Conservation (phyloP, 164 flowering plant species). For the Berberis thunbergii region DNA sequence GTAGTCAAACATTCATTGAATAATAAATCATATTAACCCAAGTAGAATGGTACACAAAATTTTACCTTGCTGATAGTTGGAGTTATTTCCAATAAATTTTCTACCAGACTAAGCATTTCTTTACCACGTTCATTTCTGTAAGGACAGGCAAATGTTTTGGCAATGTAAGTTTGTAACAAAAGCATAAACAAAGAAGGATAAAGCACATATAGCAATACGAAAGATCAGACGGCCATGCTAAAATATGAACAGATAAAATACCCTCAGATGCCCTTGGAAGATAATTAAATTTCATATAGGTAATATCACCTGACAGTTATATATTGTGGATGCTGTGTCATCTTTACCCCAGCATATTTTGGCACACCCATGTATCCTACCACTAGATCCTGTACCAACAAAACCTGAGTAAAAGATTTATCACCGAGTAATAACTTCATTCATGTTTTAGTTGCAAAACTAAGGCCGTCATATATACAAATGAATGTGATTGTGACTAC, state of each 20-base stretch:
- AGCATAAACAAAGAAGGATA: not conserved
- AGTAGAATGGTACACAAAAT: not conserved
- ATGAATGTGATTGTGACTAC: not conserved
- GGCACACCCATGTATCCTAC: slow-evolving; percentile 99
- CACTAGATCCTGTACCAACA: slow-evolving; percentile 69
- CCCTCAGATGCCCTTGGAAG: not conserved
- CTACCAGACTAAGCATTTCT: slow-evolving; percentile 79
- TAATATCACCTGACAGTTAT: slow-evolving; percentile 75
- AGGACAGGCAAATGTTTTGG: not conserved
- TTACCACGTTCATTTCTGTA: slow-evolving; percentile 90
- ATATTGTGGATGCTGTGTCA: slow-evolving; percentile 97
- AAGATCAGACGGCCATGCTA: not conserved
- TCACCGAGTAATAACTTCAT: not conserved
- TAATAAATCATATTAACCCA: not conserved
- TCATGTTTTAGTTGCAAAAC: not conserved
- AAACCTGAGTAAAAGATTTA: not conserved
- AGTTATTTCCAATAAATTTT: slow-evolving; percentile 67
- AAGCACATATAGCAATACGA: not conserved
- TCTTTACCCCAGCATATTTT: slow-evolving; percentile 75
- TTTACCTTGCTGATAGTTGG: slow-evolving; percentile 74
- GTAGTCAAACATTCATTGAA: not conserved
- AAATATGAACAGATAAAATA: not conserved
- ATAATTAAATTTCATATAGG: not conserved
- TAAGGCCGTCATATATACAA: not conserved
- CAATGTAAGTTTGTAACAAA: not conserved